Percentiles rank a stretch among this genome's conserved stretches.
phyloP scores from a whole-genome alignment of 345 rosid species.

The Punica granatum region DNA sequence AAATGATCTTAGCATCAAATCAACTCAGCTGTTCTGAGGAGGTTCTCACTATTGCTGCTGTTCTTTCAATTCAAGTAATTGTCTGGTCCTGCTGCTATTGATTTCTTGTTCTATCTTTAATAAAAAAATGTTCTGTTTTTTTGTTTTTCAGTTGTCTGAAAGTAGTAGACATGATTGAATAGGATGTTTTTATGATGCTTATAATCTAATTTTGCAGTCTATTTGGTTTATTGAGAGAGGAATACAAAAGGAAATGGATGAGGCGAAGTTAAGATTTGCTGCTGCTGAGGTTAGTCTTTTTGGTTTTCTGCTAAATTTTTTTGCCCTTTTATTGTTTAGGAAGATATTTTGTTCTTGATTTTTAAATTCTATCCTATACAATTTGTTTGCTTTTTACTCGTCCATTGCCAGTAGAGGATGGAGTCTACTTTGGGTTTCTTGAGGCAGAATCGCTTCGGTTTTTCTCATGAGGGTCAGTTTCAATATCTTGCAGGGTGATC shows the following conservation, averaged over 20 bases:
- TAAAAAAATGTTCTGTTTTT: not conserved
- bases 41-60: slow-evolving; percentile 73
- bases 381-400: not conserved
- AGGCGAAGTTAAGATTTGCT: slow-evolving; percentile 90
- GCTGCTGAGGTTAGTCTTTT: slow-evolving; percentile 73
- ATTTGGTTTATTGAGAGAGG: slow-evolving; percentile 83
- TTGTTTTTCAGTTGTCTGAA: not conserved
- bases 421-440: not conserved
- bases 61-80: slow-evolving; percentile 81
- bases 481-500: slow-evolving; percentile 67
- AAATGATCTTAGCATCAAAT: slow-evolving; percentile 87
- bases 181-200: not conserved
- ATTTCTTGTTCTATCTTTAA: not conserved
- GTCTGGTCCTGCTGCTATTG: not conserved
- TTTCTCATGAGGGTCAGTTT: not conserved
- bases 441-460: not conserved
- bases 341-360: not conserved
- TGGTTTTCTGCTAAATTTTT: slow-evolving; percentile 1
- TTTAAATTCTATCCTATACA: not conserved
- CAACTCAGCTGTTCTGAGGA: slow-evolving; percentile 89
- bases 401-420: not conserved
- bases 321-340: not conserved
- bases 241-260: slow-evolving; percentile 76
- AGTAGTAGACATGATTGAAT: not conserved
- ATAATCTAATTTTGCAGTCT: slow-evolving; percentile 43